Percentiles rank a stretch among this genome's conserved stretches.
Conservation (phyloP, 1,284 basidiomycete species). For the Wolfiporia cocos region DNA sequence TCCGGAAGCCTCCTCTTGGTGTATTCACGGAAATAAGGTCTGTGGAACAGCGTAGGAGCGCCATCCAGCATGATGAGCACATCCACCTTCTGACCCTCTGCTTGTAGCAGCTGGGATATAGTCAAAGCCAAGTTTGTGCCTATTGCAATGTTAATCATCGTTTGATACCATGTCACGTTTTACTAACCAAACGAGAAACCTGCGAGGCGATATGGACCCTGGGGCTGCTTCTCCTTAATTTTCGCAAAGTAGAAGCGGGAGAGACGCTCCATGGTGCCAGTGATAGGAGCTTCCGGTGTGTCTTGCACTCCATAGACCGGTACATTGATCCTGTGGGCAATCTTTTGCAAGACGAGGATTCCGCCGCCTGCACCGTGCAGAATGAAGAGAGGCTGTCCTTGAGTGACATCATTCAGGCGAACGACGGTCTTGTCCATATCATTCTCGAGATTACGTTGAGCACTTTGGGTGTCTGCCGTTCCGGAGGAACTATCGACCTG, state of each 20-base stretch:
- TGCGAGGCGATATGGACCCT: slow-evolving; percentile 9
- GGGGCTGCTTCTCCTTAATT: slow-evolving; percentile 6
- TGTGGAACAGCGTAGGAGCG: slow-evolving; percentile 7
- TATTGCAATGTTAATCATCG: too few species aligned
- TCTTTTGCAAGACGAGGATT: slow-evolving; percentile 9
- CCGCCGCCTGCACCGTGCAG: slow-evolving; percentile 12
- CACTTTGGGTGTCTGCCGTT: background rate
- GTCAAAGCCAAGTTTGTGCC: slow-evolving; percentile 4
- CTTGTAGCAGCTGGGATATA: slow-evolving; percentile 6
- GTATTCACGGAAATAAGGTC: slow-evolving; percentile 1
- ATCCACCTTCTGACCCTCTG: slow-evolving; percentile 6
- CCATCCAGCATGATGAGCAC: slow-evolving; percentile 10
- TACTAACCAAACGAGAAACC: slow-evolving; percentile 11
- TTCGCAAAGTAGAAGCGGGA: slow-evolving; percentile 10
- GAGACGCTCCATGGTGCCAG: slow-evolving; percentile 7
- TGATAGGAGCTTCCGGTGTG: slow-evolving; percentile 10
- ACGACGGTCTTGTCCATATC: slow-evolving; percentile 1
- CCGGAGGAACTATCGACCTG: background rate
- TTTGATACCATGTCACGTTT: too few species aligned
- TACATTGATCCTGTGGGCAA: slow-evolving; percentile 4
- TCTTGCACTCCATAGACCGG: slow-evolving; percentile 13
- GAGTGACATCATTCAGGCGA: slow-evolving; percentile 5
- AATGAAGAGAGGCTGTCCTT: slow-evolving; percentile 9
- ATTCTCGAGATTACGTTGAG: background rate
- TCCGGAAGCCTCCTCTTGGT: slow-evolving; percentile 1